A percentile compares a stretch with the other conserved stretches of the same genome.
phyloP scores from a whole-genome alignment of 2,329 filamentous ascomycete species.

The Volutella citrinella region DNA sequence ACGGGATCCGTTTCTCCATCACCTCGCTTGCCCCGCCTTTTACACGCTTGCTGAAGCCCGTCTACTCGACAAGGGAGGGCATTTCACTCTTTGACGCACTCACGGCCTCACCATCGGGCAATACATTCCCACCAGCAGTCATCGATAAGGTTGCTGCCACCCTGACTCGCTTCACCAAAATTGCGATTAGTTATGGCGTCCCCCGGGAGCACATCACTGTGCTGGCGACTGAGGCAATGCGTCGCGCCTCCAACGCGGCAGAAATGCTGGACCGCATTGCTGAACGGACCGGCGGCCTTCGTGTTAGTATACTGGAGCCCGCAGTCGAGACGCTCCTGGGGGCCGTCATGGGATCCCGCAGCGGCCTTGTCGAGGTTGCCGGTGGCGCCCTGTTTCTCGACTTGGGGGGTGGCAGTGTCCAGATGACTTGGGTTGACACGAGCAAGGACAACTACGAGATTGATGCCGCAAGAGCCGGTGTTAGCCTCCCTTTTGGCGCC shows the following conservation, averaged over 20 bases:
- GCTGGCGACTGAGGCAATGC: constrained; percentile 86
- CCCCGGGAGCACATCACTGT: constrained; percentile 63
- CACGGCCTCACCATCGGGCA: constrained; percentile 45
- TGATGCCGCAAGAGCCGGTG: constrained; percentile 51
- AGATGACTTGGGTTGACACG: constrained; percentile 63
- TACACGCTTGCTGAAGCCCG: constrained; percentile 69
- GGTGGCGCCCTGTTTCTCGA: constrained; percentile 76
- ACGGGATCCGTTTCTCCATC: constrained; percentile 91
- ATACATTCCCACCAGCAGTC: constrained; percentile 49
- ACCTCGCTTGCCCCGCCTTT: constrained; percentile 71
- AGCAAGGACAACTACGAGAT: constrained; percentile 44
- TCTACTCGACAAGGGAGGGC: constrained; percentile 74
- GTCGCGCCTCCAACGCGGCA: constrained; percentile 71
- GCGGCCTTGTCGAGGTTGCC: constrained; percentile 62
- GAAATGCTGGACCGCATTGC: constrained; percentile 66
- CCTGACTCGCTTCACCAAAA: constrained; percentile 67
- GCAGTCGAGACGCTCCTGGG: constrained; percentile 81
- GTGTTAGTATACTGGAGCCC: constrained; percentile 70
- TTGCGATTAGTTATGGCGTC: constrained; percentile 69
- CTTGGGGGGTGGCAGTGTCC: constrained; percentile 70
- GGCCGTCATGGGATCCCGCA: constrained; percentile 74
- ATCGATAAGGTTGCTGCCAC: constrained; percentile 65
- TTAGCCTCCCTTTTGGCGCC: constrained; percentile 60
- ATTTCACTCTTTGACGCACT: constrained; percentile 87
- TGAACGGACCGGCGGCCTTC: constrained; percentile 58